Evolutionary conservation across 345 rosid species (phyloP), one percentile per base, ranked within the genome.

Genomic region (Lagerstroemia speciosa): DNA sequence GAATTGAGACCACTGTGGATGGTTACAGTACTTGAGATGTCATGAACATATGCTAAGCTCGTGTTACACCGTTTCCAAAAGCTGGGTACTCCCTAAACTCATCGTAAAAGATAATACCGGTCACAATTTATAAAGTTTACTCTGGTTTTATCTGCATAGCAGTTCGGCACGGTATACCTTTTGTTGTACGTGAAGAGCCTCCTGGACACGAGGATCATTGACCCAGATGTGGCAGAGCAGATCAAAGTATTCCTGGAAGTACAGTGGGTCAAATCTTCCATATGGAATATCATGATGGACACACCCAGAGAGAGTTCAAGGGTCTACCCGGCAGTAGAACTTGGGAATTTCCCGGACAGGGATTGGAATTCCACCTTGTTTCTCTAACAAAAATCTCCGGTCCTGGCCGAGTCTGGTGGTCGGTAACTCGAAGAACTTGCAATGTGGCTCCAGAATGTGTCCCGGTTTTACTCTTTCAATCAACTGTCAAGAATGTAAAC

Each of bases 361-460:
- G 5, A 36, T 34, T 22, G 19, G 65, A 38, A 66, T 8, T 22
- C 60, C 64, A 15, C 11, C 43, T 14, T 58, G 11, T 22, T 7
- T 60, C 40, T 64, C 67, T 8, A 46, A 61, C 53, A 72, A n/a
- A 22, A 52, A 16, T 72, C 70, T 67, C 24, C 43, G 68, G 24
- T 62, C 53, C 17, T 53, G 24, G 7, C 45, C 65, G 65, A 65
- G 34, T 65, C 34, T 20, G 12, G 26, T 43, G 2, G 22, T 15
- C 60, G 33, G 29, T 40, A 50, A 45, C 38, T 15, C n/a, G 24
- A 38, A 15, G 17, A 19, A 27, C 4, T 43, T 50, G 67, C 78
- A 81, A 8, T 66, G n/a, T 1, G 80, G 75, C 73, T 81, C 82
- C 67, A 78, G 58, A 58, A 81, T 76, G 40, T 76, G 82, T 57